Percentiles rank a stretch among this genome's conserved stretches.
Conservation (phyloP, 2,329 filamentous ascomycete species). For the Talaromyces verruculosus region DNA sequence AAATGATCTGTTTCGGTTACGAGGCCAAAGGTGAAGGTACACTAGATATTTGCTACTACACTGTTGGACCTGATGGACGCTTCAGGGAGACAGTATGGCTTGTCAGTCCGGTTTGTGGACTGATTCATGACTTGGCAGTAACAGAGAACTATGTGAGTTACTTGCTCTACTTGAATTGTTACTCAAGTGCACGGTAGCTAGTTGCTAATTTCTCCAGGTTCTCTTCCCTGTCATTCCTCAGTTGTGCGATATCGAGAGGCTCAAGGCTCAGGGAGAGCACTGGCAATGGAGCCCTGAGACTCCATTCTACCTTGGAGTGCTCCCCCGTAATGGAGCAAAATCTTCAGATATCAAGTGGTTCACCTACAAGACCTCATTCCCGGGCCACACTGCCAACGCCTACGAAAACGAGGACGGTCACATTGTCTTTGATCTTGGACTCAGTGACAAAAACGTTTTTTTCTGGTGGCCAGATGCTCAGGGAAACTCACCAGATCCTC, state of each 20-base stretch:
- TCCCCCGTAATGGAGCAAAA: slow-evolving; percentile 28
- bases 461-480: slow-evolving; percentile 45
- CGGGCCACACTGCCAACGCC: slow-evolving; percentile 41
- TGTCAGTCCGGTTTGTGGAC: slow-evolving; percentile 36
- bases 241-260: slow-evolving; percentile 36
- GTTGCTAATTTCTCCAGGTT: slow-evolving; percentile 27
- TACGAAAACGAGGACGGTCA: slow-evolving; percentile 35
- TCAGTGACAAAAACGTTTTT: slow-evolving; percentile 45
- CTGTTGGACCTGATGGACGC: slow-evolving; percentile 31
- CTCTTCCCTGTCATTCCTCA: slow-evolving; percentile 41
- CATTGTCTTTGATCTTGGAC: slow-evolving; percentile 38
- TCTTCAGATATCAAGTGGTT: slow-evolving; percentile 45
- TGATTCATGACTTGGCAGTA: slow-evolving; percentile 48
- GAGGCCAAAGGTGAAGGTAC: slow-evolving; percentile 45
- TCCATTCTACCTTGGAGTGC: slow-evolving; percentile 32
- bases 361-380: slow-evolving; percentile 35
- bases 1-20: slow-evolving; percentile 55
- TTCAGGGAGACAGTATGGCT: slow-evolving; percentile 37
- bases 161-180: not conserved
- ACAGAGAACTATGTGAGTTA: slow-evolving; percentile 40
- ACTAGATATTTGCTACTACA: slow-evolving; percentile 41
- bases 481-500: slow-evolving; percentile 37
- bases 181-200: not conserved
- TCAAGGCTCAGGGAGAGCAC: slow-evolving; percentile 42
- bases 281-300: slow-evolving; percentile 41